A percentile compares a stretch with the other conserved stretches of the same genome.
phyloP scores from a whole-genome alignment of 257 asterid genomes.

The Asclepias syriaca region DNA sequence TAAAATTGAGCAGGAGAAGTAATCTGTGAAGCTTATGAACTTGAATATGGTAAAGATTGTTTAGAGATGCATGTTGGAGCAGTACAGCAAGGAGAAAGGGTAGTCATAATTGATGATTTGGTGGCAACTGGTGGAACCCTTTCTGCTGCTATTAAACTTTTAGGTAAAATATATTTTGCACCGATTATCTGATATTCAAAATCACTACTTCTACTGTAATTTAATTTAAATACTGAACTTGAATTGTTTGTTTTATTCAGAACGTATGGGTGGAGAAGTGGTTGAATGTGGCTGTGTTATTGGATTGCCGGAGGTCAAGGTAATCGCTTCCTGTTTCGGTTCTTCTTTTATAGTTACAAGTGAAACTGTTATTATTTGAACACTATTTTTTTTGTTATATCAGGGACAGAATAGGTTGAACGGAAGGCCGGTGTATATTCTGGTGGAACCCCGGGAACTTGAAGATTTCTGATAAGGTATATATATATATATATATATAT shows the following conservation, averaged over 20 bases:
- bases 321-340: too few species aligned
- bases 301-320: constrained; percentile 63
- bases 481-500: neutral
- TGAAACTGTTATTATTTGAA: too few species aligned
- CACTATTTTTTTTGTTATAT: too few species aligned
- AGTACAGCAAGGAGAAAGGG: constrained; percentile 65
- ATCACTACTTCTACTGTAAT: too few species aligned
- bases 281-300: constrained; percentile 78
- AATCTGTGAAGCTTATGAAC: constrained; percentile 56
- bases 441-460: constrained; percentile 64
- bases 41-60: constrained; percentile 76
- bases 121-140: constrained; percentile 89
- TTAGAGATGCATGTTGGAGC: constrained; percentile 76
- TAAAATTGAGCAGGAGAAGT: constrained; percentile 40
- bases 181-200: too few species aligned
- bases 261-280: constrained; percentile 64
- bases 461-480: constrained; percentile 25
- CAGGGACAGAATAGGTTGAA: constrained; percentile 58
- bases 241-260: constrained; percentile 19
- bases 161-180: constrained; percentile 1
- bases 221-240: too few species aligned
- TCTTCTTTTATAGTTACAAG: too few species aligned
- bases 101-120: constrained; percentile 70
- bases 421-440: constrained; percentile 70
- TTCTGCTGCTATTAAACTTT: constrained; percentile 67